Evolutionary conservation across 495 filamentous ascomycete genomes (phyloP).

Genomic region (Usnea hakonensis): DNA sequence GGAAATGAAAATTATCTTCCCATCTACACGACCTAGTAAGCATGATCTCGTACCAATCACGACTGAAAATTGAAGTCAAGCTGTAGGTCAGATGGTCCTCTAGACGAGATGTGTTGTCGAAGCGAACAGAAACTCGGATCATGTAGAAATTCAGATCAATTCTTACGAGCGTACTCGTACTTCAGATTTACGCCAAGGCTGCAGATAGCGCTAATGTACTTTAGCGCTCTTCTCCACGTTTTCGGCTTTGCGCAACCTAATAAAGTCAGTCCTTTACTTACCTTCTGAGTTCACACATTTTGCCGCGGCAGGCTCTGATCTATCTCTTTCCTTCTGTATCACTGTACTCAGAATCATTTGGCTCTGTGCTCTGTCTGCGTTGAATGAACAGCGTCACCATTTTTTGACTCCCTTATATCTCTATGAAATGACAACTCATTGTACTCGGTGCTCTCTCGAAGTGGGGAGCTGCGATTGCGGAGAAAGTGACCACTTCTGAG

Average conservation of each 20-base stretch:
- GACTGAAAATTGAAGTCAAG: neutral
- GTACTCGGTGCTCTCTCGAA: neutral
- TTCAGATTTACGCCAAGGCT: neutral
- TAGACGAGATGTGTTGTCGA: no score
- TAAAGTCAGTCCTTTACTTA: no score
- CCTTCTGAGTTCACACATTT: no score
- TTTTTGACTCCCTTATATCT: neutral
- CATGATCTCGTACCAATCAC: neutral
- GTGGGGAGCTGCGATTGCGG: neutral
- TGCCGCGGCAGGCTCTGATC: neutral
- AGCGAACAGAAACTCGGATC: no score
- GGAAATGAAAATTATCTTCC: conserved; percentile 52
- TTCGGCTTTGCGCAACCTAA: neutral
- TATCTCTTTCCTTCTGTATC: neutral
- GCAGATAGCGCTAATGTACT: neutral
- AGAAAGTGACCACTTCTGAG: neutral
- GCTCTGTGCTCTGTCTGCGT: neutral
- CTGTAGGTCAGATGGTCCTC: no score
- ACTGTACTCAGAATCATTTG: neutral
- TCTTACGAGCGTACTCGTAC: no score
- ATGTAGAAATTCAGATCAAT: no score
- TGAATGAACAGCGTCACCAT: neutral
- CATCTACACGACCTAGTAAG: conserved; percentile 56
- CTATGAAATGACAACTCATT: neutral
- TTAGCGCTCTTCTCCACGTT: conserved; percentile 1